Evolutionary conservation across 78 protist species (phyloP), one percentile per base, ranked within the genome.

Genomic region (Emiliania huxleyi): DNA sequence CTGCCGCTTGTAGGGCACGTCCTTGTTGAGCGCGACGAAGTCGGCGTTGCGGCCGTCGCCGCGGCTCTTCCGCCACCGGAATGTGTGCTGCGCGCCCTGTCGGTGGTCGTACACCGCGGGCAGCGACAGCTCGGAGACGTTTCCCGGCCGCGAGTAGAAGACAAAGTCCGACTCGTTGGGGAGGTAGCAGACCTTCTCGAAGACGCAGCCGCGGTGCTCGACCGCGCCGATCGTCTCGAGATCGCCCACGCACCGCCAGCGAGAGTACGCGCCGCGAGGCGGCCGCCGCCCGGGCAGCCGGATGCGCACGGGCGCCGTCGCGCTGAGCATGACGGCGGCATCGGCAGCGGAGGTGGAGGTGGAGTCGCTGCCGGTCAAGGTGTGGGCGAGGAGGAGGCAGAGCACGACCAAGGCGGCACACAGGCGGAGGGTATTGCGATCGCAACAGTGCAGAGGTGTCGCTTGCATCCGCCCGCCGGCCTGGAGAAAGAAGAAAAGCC

Each of bases 281-380:
- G 81, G 40, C n/a, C 33, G n/a, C 3, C 45, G 21, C 11, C 42
- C 15, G 2, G 43, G 81, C 43, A 71, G 81, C 37, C 18, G n/a
- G 81, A 71, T 71, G 81, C 81, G 81, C 19, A 71, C 81, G 33
- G 81, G 81, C 81, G n/a, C n/a, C n/a, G n/a, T n/a, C n/a, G n/a
- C n/a, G n/a, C n/a, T n/a, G n/a, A n/a, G n/a, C n/a, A n/a, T n/a
- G n/a, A n/a, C n/a, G n/a, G n/a, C n/a, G n/a, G n/a, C n/a, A n/a
- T n/a, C n/a, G n/a, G n/a, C n/a, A n/a, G n/a, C n/a, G n/a, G n/a
- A n/a, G n/a, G n/a, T n/a, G n/a, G n/a, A n/a, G n/a, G n/a, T n/a
- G n/a, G n/a, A n/a, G n/a, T n/a, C n/a, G n/a, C n/a, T n/a, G n/a
- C n/a, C n/a, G n/a, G n/a, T n/a, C n/a, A n/a, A n/a, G n/a, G n/a